Evolutionary conservation across 345 rosid species (phyloP), one percentile per base, ranked within the genome.

Genomic region (Sisymbrium altissimum): DNA sequence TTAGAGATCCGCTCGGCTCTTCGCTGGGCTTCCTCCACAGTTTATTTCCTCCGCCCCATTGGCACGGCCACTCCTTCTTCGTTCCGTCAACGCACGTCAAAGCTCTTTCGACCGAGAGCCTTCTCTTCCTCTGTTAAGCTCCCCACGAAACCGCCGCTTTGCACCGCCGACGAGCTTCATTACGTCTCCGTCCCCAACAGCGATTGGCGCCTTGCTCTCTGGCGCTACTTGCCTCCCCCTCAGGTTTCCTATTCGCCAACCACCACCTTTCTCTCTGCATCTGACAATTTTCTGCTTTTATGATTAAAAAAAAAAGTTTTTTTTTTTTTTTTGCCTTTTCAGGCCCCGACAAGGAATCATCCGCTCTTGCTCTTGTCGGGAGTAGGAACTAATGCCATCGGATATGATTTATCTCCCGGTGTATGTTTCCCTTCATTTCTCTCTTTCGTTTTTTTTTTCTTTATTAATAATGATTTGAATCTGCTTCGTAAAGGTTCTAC

Each of bases 91-190:
- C 64, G 81, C 27, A 59, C 44, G 17, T 5, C 9, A 41, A 6
- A 68, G 38, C 54, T 27, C 2, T 58, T 74, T 41, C 76, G 58
- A 48, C 63, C 71, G 14, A 73, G 66, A 29, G 78, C 82, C 25
- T 80, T 77, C 74, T 78, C 76, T 52, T 72, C 77, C 55, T 53
- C 77, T 3, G 75, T 80, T 27, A 66, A 67, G 59, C 55, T 82
- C 15, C 29, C 75, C 0, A 82, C 86, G 29, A 94, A 89, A 76
- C 99, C 97, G 9, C 32, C 91, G 1, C 62, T 90, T 53, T 95
- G 98, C 63, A 92, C 97, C 19, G 97, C 99, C 36, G 99, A 95
- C 72, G 99, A 95, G 85, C 96, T 95, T 72, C 98, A 92, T 76
- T 92, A 86, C 68, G 92, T 89, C 55, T 69, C 93, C 40, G 81